Evolutionary conservation across 1,284 basidiomycete genomes (phyloP), one percentile per base, ranked within the genome.

Genomic region (Tilletiopsis washingtonensis): DNA sequence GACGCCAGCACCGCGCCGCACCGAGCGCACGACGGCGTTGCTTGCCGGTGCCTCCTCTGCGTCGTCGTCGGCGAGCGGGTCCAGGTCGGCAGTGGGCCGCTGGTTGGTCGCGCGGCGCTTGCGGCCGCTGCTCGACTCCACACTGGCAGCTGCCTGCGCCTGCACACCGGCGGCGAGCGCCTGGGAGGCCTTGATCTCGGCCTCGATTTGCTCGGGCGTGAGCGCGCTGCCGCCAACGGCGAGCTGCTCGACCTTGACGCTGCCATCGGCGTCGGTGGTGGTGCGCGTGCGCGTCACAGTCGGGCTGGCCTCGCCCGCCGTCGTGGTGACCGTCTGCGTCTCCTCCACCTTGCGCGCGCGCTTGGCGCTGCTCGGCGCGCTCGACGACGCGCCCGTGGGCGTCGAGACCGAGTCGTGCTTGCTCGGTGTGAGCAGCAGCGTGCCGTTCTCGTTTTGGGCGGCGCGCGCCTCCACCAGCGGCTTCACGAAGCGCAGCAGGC

Each of bases 391-490:
- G 24, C 43, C 29, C 4, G 40, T 19, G n/a, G 53, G 38, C 21
- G 52, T 45, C 17, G 38, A 17, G 21, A 19, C 41, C 19, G 26
- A 43, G 29, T 15, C 43, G 23, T n/a, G 12, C 34, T 38, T 48
- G 26, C 39, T 21, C 6, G 54, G 46, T 14, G 47, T 53, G 25
- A 65, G 61, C 41, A 69, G 40, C 24, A 61, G 64, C 5, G 47
- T 47, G n/a, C 62, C 59, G 14, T 61, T 48, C 32, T 59, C 58
- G 9, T 61, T 61, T 20, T 54, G 40, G 73, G 90, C 88, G 1
- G 91, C 90, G 1, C 75, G 69, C 4, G 91, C 86, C 20, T 81
- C 78, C 38, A 85, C 80, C 38, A 94, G 82, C 6, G 81, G 78
- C 41, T 78, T 73, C 53, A 87, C 81, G 59, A 86, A 78, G 25